These are phyloP conservation scores for Trichoderma asperelloides DNA, from an alignment of 495 filamentous ascomycete species.

Conservation along the genomic window DNA sequence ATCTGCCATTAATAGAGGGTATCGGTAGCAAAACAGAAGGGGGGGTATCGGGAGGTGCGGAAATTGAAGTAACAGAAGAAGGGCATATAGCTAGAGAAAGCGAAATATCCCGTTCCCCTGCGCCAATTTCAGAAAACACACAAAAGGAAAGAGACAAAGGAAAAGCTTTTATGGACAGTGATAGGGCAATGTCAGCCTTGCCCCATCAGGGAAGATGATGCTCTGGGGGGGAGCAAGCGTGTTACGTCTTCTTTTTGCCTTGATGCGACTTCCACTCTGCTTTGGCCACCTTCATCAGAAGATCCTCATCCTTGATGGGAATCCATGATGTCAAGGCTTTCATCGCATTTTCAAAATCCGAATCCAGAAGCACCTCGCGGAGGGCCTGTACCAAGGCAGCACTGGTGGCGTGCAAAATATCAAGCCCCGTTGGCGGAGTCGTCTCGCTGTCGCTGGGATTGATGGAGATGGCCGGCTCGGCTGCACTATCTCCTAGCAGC, in stretches of 20 bases:
- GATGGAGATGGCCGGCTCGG: constrained; percentile 2
- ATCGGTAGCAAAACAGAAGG: background rate
- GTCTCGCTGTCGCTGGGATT: background rate
- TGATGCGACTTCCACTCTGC: constrained; percentile 78
- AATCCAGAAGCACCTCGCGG: constrained; percentile 81
- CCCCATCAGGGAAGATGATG: background rate
- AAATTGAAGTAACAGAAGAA: background rate
- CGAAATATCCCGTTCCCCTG: background rate
- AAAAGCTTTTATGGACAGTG: background rate
- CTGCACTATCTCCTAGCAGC: constrained; percentile 70
- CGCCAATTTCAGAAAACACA: background rate
- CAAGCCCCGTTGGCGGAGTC: constrained; percentile 48
- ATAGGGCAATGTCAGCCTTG: background rate
- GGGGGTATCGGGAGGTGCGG: background rate
- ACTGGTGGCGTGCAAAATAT: constrained; percentile 83
- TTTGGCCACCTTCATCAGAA: constrained; percentile 89
- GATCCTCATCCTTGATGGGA: constrained; percentile 87
- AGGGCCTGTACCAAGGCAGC: constrained; percentile 90
- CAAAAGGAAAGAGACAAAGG: background rate
- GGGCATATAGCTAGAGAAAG: background rate
- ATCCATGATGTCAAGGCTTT: constrained; percentile 95
- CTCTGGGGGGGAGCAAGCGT: constrained; percentile 3
- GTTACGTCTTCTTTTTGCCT: constrained; percentile 23
- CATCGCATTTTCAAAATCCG: constrained; percentile 97
- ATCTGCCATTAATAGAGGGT: background rate